Percentiles rank a stretch among this genome's conserved stretches.
phyloP scores from a whole-genome alignment of 768 basidiomycete species.

The Filobasidium wieringae region DNA sequence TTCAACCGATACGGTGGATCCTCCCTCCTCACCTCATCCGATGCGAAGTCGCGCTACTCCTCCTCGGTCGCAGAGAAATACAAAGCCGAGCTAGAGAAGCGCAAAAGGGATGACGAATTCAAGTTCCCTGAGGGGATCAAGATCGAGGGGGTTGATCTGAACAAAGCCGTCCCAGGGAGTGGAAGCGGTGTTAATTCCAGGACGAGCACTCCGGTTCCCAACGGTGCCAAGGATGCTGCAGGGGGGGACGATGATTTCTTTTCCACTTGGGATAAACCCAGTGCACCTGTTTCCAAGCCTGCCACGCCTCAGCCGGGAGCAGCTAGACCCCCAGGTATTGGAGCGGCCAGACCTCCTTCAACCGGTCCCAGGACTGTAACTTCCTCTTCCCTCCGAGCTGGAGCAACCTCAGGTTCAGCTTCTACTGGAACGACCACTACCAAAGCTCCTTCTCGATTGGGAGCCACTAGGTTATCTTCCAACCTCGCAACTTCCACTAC shows the following conservation, averaged over 20 bases:
- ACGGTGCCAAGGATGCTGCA: constrained; percentile 32
- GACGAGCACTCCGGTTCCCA: constrained; percentile 30
- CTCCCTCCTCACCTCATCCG: constrained; percentile 55
- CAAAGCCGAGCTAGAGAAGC: constrained; percentile 74
- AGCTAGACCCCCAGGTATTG: constrained; percentile 21
- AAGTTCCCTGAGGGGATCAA: constrained; percentile 65
- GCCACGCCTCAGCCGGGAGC: constrained; percentile 43
- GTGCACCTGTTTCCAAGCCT: constrained; percentile 34
- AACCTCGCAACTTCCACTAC: constrained; percentile 27
- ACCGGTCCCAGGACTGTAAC: constrained; percentile 40
- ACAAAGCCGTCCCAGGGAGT: constrained; percentile 5
- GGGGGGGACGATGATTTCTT: constrained; percentile 85
- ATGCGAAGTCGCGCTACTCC: constrained; percentile 82
- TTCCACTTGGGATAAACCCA: constrained; percentile 73
- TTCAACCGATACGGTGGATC: constrained; percentile 76
- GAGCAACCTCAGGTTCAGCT: constrained; percentile 34
- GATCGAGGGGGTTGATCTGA: constrained; percentile 62
- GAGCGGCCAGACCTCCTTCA: constrained; percentile 23
- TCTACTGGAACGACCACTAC: constrained; percentile 36
- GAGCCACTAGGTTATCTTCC: constrained; percentile 27
- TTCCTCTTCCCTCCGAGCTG: constrained; percentile 38
- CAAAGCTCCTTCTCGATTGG: neutral
- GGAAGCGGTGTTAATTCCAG: constrained; percentile 39
- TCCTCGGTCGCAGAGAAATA: constrained; percentile 73
- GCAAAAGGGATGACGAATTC: constrained; percentile 61